Percentiles rank a stretch among this genome's conserved stretches.
These are phyloP conservation scores for Nothopassalora personata DNA, from an alignment of 2,329 filamentous ascomycete species.

Conservation along the genomic window DNA sequence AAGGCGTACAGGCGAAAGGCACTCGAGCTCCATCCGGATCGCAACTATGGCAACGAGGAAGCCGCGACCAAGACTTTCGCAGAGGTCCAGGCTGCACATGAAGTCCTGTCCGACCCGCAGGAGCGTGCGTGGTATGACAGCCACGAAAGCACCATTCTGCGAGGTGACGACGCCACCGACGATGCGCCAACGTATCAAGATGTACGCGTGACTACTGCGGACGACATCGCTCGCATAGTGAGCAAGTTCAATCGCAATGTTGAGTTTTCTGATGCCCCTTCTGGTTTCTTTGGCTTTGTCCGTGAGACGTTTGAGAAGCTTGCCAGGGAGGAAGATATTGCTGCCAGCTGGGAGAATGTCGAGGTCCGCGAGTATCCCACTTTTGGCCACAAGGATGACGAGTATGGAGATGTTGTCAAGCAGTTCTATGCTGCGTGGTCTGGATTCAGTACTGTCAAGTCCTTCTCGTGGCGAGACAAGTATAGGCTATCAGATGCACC, in stretches of 20 bases:
- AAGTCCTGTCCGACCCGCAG: conserved; percentile 91
- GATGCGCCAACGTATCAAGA: conserved; percentile 61
- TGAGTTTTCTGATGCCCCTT: conserved; percentile 72
- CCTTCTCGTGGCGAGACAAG: conserved; percentile 82
- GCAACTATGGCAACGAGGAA: conserved; percentile 82
- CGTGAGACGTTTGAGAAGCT: conserved; percentile 73
- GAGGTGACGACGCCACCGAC: conserved; percentile 53
- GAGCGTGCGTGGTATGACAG: conserved; percentile 98
- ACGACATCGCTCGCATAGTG: conserved; percentile 73
- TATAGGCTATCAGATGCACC: conserved; percentile 81
- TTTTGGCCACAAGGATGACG: conserved; percentile 72
- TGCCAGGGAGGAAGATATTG: conserved; percentile 71
- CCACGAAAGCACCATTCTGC: conserved; percentile 78
- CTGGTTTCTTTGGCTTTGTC: conserved; percentile 79
- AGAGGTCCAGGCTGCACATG: conserved; percentile 87
- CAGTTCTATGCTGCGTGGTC: conserved; percentile 78
- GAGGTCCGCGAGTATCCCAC: conserved; percentile 65
- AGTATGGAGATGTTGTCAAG: conserved; percentile 70
- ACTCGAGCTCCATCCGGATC: conserved; percentile 88
- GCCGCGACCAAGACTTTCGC: conserved; percentile 80
- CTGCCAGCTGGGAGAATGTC: conserved; percentile 62
- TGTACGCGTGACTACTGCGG: conserved; percentile 69
- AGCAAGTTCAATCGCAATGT: conserved; percentile 72
- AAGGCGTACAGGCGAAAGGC: conserved; percentile 88
- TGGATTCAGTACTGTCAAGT: conserved; percentile 76